Percentiles rank a stretch among this genome's conserved stretches.
Evolutionary conservation across 768 basidiomycete genomes (phyloP).

Genomic region (Auriculariales sp.): DNA sequence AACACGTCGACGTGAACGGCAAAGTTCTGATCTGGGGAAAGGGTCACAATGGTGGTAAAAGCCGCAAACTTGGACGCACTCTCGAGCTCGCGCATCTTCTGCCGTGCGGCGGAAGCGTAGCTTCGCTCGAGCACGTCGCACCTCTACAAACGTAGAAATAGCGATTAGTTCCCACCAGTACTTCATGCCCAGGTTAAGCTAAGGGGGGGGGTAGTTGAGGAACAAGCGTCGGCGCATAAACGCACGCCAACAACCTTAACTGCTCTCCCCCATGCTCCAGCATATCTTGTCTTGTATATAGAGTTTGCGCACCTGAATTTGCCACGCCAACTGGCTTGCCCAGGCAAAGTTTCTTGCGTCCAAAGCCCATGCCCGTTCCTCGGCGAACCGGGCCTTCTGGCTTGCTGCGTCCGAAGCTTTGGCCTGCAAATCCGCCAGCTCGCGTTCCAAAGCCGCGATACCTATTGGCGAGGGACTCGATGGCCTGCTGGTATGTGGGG

Average conservation of each 20-base stretch:
- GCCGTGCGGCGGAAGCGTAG: background rate
- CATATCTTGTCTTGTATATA: too few relatives aligned
- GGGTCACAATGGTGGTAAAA: background rate
- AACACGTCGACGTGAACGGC: background rate
- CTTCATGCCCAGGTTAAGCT: too few relatives aligned
- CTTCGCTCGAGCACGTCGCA: background rate
- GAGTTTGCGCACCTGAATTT: constrained; percentile 34
- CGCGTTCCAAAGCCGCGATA: constrained; percentile 17
- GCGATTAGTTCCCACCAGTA: too few relatives aligned
- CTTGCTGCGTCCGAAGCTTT: constrained; percentile 72
- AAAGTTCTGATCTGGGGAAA: background rate
- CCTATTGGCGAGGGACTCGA: too few relatives aligned
- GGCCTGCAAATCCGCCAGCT: constrained; percentile 60
- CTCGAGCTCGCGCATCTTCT: background rate
- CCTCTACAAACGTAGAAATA: background rate
- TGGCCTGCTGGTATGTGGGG: too few relatives aligned
- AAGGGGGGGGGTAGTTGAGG: too few relatives aligned
- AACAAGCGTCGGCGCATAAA: too few relatives aligned
- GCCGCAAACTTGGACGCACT: background rate
- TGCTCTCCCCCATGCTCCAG: too few relatives aligned
- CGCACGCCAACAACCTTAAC: too few relatives aligned
- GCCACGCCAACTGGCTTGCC: constrained; percentile 70
- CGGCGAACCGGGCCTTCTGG: constrained; percentile 68
- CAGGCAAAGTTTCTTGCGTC: constrained; percentile 64
- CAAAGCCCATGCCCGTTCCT: constrained; percentile 77